Conservation (phyloP, 306 rosid species). For the Trifolium dubium region DNA sequence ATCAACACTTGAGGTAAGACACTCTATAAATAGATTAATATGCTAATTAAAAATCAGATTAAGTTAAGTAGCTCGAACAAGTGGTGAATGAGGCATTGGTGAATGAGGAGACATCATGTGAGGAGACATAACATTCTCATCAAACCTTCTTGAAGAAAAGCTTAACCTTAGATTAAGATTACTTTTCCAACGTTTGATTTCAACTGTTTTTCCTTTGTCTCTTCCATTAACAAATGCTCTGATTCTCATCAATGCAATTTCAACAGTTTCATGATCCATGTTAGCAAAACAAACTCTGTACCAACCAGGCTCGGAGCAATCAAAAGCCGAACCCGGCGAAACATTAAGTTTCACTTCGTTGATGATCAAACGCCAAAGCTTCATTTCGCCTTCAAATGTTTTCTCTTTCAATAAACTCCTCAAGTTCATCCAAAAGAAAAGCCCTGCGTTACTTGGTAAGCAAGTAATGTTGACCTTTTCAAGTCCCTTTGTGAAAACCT, state of each 20-base stretch:
- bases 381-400: constrained; percentile 71
- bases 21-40: not conserved
- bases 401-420: constrained; percentile 55
- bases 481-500: constrained; percentile 55
- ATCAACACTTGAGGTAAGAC: constrained; percentile 1
- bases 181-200: constrained; percentile 42
- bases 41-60: not conserved
- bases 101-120: constrained; percentile 80
- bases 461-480: constrained; percentile 65
- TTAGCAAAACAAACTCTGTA: constrained; percentile 91
- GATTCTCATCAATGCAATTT: constrained; percentile 68
- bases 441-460: constrained; percentile 74
- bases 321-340: constrained; percentile 82
- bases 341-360: constrained; percentile 80
- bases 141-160: constrained; percentile 58
- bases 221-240: constrained; percentile 54
- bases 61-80: constrained; percentile 55
- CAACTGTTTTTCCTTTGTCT: constrained; percentile 33
- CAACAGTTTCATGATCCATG: constrained; percentile 75
- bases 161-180: constrained; percentile 60
- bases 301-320: constrained; percentile 88
- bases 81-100: constrained; percentile 79
- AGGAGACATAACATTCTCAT: constrained; percentile 68
- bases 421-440: constrained; percentile 87
- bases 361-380: constrained; percentile 68